Conservation (phyloP, 306 rosid genomes). For the Sechiopsis laciniata region DNA sequence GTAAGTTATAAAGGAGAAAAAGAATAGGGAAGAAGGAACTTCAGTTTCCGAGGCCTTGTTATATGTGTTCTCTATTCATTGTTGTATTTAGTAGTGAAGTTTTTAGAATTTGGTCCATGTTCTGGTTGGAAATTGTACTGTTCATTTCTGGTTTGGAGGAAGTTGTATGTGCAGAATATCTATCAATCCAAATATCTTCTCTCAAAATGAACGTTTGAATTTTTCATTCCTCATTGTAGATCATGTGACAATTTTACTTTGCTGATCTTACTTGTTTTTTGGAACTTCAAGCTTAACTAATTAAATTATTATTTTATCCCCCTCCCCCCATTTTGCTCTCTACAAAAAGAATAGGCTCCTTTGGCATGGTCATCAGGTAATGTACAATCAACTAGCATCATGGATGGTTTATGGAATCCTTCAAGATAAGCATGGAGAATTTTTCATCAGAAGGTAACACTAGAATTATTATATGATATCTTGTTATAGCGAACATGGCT, state of each 20-base stretch:
- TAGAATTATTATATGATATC: background rate
- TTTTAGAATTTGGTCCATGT: background rate
- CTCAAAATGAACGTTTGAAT: constrained; percentile 2
- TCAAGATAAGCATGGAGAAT: constrained; percentile 85
- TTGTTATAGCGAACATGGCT: constrained; percentile 16
- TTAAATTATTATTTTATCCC: constrained; percentile 19
- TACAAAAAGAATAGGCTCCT: constrained; percentile 83
- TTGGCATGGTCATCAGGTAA: constrained; percentile 95
- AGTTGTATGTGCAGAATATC: background rate
- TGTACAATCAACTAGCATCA: constrained; percentile 92
- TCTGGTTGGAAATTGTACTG: background rate
- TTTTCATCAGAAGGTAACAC: constrained; percentile 73
- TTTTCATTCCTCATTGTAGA: background rate
- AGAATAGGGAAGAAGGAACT: background rate
- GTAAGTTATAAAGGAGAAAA: background rate
- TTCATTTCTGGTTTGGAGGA: background rate
- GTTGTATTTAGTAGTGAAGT: background rate
- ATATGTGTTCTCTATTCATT: background rate
- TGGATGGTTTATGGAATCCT: constrained; percentile 96
- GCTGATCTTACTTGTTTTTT: constrained; percentile 6
- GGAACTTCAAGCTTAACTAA: background rate
- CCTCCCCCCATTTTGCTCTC: constrained; percentile 18
- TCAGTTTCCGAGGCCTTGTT: background rate
- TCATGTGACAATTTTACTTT: background rate
- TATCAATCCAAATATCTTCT: background rate